Conservation (phyloP, 1,139 yeast genomes). For the Pichia sp. region DNA sequence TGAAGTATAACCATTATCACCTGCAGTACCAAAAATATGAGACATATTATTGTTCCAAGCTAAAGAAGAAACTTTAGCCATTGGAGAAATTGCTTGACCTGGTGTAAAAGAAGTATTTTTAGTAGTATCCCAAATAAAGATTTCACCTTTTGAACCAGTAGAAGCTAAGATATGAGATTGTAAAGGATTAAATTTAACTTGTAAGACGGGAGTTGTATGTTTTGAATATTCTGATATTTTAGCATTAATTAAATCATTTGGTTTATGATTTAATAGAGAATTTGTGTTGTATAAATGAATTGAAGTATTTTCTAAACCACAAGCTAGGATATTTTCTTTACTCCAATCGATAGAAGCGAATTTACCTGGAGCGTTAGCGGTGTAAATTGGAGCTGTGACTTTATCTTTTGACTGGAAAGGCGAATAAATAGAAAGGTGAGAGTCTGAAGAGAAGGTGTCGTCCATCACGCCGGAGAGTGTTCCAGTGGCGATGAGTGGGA, state of each 20-base stretch:
- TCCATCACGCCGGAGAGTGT: conserved; percentile 95
- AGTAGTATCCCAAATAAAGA: conserved; percentile 82
- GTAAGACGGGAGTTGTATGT: conserved; percentile 67
- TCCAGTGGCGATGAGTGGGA: conserved; percentile 80
- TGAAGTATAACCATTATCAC: conserved; percentile 74
- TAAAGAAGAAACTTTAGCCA: conserved; percentile 74
- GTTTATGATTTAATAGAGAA: conserved; percentile 31
- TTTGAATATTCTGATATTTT: conserved; percentile 44
- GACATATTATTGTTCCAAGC: conserved; percentile 86
- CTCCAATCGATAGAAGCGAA: conserved; percentile 90
- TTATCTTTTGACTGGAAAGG: conserved; percentile 36
- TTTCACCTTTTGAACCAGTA: conserved; percentile 84
- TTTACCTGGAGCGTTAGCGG: conserved; percentile 49
- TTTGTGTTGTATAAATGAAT: conserved; percentile 73
- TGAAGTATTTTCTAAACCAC: conserved; percentile 80
- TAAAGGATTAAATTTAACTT: conserved; percentile 72
- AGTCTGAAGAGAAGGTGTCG: conserved; percentile 72
- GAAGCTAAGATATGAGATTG: conserved; percentile 72
- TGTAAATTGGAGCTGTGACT: conserved; percentile 50
- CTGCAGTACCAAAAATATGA: conserved; percentile 89
- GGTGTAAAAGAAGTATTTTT: conserved; percentile 62
- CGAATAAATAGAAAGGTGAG: conserved; percentile 75
- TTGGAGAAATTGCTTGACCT: conserved; percentile 73
- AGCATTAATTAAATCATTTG: conserved; percentile 36
- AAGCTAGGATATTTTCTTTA: conserved; percentile 63